Evolutionary conservation across 2,329 filamentous ascomycete species (phyloP), one percentile per base, ranked within the genome.

Genomic region (Geoglossum cookeanum): DNA sequence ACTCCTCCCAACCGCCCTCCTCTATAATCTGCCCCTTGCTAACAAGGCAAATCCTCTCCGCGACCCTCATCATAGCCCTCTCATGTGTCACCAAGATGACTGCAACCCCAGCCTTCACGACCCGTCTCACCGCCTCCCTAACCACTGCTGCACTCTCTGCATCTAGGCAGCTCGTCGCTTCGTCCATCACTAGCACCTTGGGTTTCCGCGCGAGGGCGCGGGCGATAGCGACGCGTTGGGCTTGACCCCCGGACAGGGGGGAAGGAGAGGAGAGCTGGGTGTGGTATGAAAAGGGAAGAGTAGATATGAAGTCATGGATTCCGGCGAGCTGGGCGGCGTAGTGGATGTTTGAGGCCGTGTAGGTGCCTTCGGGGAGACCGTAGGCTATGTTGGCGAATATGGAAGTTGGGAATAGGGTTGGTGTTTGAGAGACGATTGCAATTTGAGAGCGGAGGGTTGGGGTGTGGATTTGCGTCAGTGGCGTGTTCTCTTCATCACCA

Each of bases 321-420:
- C 83, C 81, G 3, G 84, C 84, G 62, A 69, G 67, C 0, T 72
- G 70, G 0, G 82, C 71, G 0, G 73, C 68, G 0, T 76, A 70
- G 8, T 66, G 67, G 22, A 87, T 77, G 17, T 62, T 66, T 0
- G 65, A 61, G 1, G 64, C 56, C 42, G 65, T 62, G 58, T 65
- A 58, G 27, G 58, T 54, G 27, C 70, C 3, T 69, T 71, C 70
- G 0, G 76, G 71, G 0, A 94, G 71, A 0, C 88, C 89, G 65
- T 96, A 96, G 2, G 74, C 72, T 58, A 97, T 94, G 65, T 97
- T 97, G 6, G 84, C 81, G 0, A 79, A 77, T 42, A 96, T 79
- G 0, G 83, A 83, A 22, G 78, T 77, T 0, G 89, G 86, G 67
- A 97, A 95, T 1, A 96, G 74, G 47, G 82, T 79, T 0, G 89